Percentiles rank a stretch among this genome's conserved stretches.
Conservation (phyloP, 768 basidiomycete species). For the Suillus sp. region DNA sequence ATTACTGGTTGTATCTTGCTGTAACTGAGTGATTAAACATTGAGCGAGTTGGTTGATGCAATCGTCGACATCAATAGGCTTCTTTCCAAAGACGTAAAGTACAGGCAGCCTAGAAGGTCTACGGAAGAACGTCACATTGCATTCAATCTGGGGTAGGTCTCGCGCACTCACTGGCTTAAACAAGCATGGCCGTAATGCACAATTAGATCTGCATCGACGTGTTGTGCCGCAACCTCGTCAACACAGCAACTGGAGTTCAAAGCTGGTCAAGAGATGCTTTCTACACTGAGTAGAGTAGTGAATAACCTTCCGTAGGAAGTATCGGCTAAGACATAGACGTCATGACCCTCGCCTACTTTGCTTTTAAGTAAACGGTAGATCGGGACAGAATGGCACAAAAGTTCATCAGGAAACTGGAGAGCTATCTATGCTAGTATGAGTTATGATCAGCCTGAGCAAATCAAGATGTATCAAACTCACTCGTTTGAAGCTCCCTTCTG, state of each 20-base stretch:
- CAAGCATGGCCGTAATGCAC: conserved; percentile 98
- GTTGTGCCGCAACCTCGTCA: conserved; percentile 93
- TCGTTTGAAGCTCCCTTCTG: conserved; percentile 65
- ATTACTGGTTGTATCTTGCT: conserved; percentile 4
- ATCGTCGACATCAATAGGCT: conserved; percentile 55
- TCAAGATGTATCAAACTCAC: conserved; percentile 41
- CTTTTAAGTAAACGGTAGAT: conserved; percentile 71
- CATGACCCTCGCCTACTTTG: conserved; percentile 43
- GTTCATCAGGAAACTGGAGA: conserved; percentile 94
- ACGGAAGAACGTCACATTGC: conserved; percentile 9
- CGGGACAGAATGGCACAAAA: conserved; percentile 82
- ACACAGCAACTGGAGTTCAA: conserved; percentile 75
- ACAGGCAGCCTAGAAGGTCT: conserved; percentile 89
- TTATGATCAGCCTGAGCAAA: not conserved
- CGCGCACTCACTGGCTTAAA: conserved; percentile 74
- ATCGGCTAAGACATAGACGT: conserved; percentile 93
- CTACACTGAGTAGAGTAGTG: conserved; percentile 6
- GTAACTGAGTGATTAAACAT: conserved; percentile 29
- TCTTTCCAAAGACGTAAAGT: conserved; percentile 87
- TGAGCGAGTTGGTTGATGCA: conserved; percentile 48
- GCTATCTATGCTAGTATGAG: conserved; percentile 56
- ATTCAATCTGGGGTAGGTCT: not conserved
- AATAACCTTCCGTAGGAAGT: conserved; percentile 96
- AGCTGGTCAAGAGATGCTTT: conserved; percentile 10
- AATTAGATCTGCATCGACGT: conserved; percentile 87